Percentiles rank a stretch among this genome's conserved stretches.
phyloP scores from a whole-genome alignment of 2,329 filamentous ascomycete species.

The Ophiostoma australiae region DNA sequence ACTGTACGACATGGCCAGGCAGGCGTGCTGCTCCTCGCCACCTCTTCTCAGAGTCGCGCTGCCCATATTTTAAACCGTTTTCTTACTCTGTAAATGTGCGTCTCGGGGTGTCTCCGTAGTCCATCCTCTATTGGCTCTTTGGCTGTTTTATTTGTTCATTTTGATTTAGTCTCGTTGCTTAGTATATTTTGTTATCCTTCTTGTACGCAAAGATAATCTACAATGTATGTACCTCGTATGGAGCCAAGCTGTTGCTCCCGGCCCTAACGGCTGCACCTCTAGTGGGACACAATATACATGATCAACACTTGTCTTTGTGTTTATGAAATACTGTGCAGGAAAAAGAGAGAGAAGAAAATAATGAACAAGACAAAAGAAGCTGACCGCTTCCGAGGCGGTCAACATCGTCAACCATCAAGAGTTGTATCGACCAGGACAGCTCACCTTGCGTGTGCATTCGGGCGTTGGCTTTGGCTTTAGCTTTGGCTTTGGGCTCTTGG shows the following conservation, averaged over 20 bases:
- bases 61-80: too few species aligned
- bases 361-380: background rate
- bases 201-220: too few species aligned
- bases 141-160: too few species aligned
- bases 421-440: background rate
- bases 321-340: too few species aligned
- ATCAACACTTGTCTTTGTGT: background rate
- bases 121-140: background rate
- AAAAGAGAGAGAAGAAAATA: too few species aligned
- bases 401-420: background rate
- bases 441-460: slow-evolving; percentile 3
- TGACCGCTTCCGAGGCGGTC: background rate
- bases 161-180: too few species aligned
- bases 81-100: background rate
- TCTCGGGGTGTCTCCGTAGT: background rate
- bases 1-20: too few species aligned
- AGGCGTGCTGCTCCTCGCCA: too few species aligned
- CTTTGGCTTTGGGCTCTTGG: background rate
- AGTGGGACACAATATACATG: slow-evolving; percentile 14
- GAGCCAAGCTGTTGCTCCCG: slow-evolving; percentile 7
- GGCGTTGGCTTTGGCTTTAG: too few species aligned
- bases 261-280: slow-evolving; percentile 10
- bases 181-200: too few species aligned
- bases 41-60: too few species aligned
- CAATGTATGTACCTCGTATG: background rate